A percentile compares a stretch with the other conserved stretches of the same genome.
Conservation (phyloP, 768 basidiomycete genomes). For the Boletus patriciae region DNA sequence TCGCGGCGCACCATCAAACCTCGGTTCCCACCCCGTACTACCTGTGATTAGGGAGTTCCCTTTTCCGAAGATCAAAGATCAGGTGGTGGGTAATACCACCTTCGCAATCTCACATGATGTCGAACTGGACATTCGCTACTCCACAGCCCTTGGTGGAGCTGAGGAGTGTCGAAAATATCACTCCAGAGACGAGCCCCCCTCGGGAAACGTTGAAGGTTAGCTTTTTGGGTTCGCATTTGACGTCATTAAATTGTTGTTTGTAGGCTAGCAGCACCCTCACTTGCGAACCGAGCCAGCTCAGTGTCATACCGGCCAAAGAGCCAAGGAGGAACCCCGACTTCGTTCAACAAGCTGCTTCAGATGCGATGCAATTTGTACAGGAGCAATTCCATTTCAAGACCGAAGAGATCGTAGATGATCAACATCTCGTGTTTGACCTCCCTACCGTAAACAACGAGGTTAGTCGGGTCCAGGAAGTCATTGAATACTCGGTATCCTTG, state of each 20-base stretch:
- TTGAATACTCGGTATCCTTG: slow-evolving; percentile 1
- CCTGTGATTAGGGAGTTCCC: not conserved
- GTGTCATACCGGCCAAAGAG: slow-evolving; percentile 29
- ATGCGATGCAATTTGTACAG: not conserved
- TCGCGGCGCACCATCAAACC: not conserved
- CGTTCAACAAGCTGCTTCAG: not conserved
- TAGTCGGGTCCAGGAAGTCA: not conserved
- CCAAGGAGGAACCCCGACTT: slow-evolving; percentile 32
- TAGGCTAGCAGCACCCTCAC: slow-evolving; percentile 3
- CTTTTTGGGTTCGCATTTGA: slow-evolving; percentile 1
- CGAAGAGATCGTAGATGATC: not conserved
- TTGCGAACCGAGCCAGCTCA: not conserved
- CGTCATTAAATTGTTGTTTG: not conserved
- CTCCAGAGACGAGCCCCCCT: not conserved
- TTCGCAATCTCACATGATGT: not conserved
- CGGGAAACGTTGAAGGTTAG: slow-evolving; percentile 16
- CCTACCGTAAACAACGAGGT: not conserved
- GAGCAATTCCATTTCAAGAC: not conserved
- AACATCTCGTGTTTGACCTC: not conserved
- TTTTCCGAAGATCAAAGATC: not conserved
- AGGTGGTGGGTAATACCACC: slow-evolving; percentile 10
- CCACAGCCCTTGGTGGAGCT: slow-evolving; percentile 1
- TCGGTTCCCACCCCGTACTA: not conserved
- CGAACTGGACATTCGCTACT: not conserved
- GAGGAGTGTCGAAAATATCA: not conserved